These are phyloP conservation scores for Penicillium paneum DNA, from an alignment of 2,329 filamentous ascomycete genomes.

Conservation along the genomic window DNA sequence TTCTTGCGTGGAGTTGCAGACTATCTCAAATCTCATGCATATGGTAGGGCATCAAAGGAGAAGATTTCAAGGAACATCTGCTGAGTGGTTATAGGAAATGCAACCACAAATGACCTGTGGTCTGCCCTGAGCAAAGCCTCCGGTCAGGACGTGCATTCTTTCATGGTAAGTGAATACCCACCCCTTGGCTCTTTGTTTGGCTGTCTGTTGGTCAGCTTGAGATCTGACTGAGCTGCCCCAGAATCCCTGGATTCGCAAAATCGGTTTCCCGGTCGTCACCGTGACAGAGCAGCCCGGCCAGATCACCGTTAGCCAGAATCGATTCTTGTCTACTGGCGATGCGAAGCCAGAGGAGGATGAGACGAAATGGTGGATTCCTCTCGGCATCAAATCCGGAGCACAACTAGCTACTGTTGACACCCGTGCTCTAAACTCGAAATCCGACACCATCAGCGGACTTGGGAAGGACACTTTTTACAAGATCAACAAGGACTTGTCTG, in stretches of 20 bases:
- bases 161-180: constrained; percentile 62
- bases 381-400: constrained; percentile 75
- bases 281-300: constrained; percentile 79
- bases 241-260: constrained; percentile 89
- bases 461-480: constrained; percentile 85
- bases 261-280: constrained; percentile 88
- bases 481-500: constrained; percentile 83
- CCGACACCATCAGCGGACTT: constrained; percentile 64
- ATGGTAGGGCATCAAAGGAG: constrained; percentile 51
- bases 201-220: neutral
- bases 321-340: constrained; percentile 89
- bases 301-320: constrained; percentile 76
- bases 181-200: neutral
- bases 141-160: constrained; percentile 75
- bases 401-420: constrained; percentile 61
- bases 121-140: constrained; percentile 81
- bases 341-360: constrained; percentile 86
- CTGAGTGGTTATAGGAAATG: constrained; percentile 54
- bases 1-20: constrained; percentile 88
- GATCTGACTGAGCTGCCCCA: constrained; percentile 22
- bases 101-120: constrained; percentile 90
- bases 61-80: neutral
- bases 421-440: constrained; percentile 69
- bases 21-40: constrained; percentile 85
- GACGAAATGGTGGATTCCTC: constrained; percentile 93